Base-by-base conservation (phyloP, 1,284 basidiomycete species). In the Polyporus tsugae region DNA sequence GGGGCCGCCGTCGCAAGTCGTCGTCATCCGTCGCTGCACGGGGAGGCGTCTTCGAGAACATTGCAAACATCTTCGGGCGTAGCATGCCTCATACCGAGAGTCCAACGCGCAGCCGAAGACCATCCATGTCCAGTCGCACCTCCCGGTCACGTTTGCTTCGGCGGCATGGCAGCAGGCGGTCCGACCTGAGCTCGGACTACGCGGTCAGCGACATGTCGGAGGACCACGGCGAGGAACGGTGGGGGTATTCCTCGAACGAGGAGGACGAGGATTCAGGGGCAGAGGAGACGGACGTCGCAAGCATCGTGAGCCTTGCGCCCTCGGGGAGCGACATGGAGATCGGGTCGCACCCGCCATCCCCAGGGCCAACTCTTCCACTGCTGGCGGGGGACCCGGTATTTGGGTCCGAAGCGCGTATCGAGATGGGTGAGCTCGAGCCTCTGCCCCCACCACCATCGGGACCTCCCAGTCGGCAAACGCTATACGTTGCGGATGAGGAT, bases 401-500 rank as follows among this genome's bases (percentile, higher is more conserved):
- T 69, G 93, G 91, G 55, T 91, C 91, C 57, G 91, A 93, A 79
- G 84, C 91, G 6, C 88, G 94, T 25, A 90, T 95, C 75, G 92
- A 94, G 70, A 91, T 95, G 80, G 90, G 90, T 60, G 84, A 87
- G 33, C 85, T 91, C 19, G 87, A 89, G 4, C 77, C 85, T 7
- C 78, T 89, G 57, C 86, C 88, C 25, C 86, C 90, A 19, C 91
- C 92, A 9, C 91, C 92, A 10, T 85, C 86, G 9, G 93, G 93
- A 6, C 89, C 90, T 29, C 93, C 93, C 4, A 94, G 90, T 76
- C 84, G 95, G 67, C 98, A 99, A 80, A 93, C 90, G 2, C 86
- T 99, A 46, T 90, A 96, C 76, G 86, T 99, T 35, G 84, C 91
- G 4, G 98, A 99, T 75, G 98, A 99, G 80, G 98, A 99, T 76